Percentiles rank a stretch among this genome's conserved stretches.
Conservation (phyloP, 495 filamentous ascomycete genomes). For the Ramalina intermedia region DNA sequence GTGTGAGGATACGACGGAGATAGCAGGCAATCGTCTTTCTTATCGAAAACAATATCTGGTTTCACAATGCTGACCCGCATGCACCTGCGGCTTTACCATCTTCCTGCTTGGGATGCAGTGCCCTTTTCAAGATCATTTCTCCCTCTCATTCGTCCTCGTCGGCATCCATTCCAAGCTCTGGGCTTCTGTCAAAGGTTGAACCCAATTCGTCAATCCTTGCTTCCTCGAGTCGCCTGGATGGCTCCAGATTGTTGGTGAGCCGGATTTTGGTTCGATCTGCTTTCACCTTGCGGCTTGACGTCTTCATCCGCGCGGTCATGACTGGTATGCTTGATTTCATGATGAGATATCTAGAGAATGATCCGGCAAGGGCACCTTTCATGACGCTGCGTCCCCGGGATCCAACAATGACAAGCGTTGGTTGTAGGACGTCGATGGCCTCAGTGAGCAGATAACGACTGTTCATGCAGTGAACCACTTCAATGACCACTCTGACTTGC, state of each 20-base stretch:
- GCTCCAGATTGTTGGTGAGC: constrained; percentile 57
- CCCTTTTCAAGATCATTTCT: neutral
- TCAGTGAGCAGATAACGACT: constrained; percentile 75
- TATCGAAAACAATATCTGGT: neutral
- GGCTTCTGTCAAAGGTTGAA: neutral
- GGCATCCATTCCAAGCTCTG: too few species aligned
- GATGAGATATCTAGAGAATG: constrained; percentile 92
- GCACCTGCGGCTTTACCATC: neutral
- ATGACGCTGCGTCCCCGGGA: constrained; percentile 79
- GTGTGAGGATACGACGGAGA: constrained; percentile 3
- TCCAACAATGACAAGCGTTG: constrained; percentile 87
- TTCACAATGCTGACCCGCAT: neutral
- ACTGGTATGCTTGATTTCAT: constrained; percentile 93
- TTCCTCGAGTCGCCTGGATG: constrained; percentile 8
- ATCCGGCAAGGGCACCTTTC: constrained; percentile 87
- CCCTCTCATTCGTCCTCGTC: too few species aligned
- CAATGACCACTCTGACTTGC: constrained; percentile 81
- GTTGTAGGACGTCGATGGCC: constrained; percentile 79
- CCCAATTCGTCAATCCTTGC: neutral
- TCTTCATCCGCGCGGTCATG: constrained; percentile 75
- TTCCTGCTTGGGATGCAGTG: neutral
- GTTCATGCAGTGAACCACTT: constrained; percentile 96
- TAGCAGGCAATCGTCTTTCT: neutral
- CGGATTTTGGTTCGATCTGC: constrained; percentile 44
- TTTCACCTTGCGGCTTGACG: constrained; percentile 55